These are phyloP conservation scores for Encephalitozoon cuniculi DNA, from an alignment of 371 early-diverging fungal genomes.

Conservation along the genomic window DNA sequence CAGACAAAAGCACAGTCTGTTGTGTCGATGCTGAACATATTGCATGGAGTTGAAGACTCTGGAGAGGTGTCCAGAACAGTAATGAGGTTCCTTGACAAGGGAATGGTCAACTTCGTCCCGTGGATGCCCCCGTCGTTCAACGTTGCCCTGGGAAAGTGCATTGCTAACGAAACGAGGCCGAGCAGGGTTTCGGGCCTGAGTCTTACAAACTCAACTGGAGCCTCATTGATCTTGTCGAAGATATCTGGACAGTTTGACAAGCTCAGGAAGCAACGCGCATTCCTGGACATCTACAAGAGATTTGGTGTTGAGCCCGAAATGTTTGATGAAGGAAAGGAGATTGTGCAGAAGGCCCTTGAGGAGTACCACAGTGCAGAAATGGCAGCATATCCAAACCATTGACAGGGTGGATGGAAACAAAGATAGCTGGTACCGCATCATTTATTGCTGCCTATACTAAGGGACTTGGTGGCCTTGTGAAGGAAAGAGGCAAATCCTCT, in stretches of 20 bases:
- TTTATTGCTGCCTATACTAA: constrained; percentile 6
- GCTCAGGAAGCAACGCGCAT: constrained; percentile 89
- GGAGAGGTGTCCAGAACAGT: constrained; percentile 76
- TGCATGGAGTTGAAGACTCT: constrained; percentile 50
- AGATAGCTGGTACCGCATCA: neutral
- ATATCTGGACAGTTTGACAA: constrained; percentile 88
- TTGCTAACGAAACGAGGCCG: constrained; percentile 66
- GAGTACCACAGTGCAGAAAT: constrained; percentile 43
- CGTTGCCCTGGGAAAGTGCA: constrained; percentile 63
- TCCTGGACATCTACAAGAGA: constrained; percentile 83
- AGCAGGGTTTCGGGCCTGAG: constrained; percentile 89
- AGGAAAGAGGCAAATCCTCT: constrained; percentile 57
- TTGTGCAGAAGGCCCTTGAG: constrained; percentile 47
- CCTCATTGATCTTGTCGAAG: constrained; percentile 73
- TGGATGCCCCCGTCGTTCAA: constrained; percentile 98
- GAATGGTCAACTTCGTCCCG: constrained; percentile 86
- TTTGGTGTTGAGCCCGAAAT: constrained; percentile 42
- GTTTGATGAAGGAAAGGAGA: constrained; percentile 57
- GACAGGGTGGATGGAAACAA: neutral
- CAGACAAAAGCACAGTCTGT: constrained; percentile 32
- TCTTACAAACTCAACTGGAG: constrained; percentile 91
- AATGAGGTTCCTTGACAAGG: constrained; percentile 79
- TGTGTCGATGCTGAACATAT: constrained; percentile 73
- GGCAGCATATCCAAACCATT: neutral
- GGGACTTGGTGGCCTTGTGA: constrained; percentile 51